These are phyloP conservation scores for Lipomyces spencermartinsiae DNA, from an alignment of 805 yeast species.

Conservation along the genomic window DNA sequence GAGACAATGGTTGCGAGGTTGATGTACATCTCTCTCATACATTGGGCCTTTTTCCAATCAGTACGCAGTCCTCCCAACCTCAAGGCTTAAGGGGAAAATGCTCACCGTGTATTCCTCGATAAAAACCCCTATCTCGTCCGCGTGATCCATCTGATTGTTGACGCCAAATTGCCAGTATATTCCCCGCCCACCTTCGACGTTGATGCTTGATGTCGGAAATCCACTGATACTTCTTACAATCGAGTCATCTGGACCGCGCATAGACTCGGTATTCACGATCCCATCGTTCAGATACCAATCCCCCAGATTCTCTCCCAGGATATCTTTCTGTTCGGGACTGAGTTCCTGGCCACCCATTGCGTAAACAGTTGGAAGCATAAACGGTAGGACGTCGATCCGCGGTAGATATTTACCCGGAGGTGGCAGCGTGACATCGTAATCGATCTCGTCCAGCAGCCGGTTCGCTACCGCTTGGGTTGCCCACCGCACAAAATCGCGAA, in stretches of 20 bases:
- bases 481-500: neutral
- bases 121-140: neutral
- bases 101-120: neutral
- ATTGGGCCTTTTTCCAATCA: too few relatives aligned
- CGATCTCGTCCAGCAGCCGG: neutral
- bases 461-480: neutral
- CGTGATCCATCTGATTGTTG: conserved; percentile 2
- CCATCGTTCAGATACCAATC: conserved; percentile 7
- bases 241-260: conserved; percentile 4
- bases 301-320: neutral
- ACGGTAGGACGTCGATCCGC: conserved; percentile 5
- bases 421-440: conserved; percentile 2
- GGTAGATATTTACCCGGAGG: conserved; percentile 2
- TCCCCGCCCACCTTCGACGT: neutral
- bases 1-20: too few relatives aligned
- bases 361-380: neutral
- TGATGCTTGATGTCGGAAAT: neutral
- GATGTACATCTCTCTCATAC: too few relatives aligned
- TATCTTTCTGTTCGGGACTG: neutral
- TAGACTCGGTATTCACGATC: conserved; percentile 5
- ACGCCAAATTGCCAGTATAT: conserved; percentile 3
- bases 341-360: conserved; percentile 2
- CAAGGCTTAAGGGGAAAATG: too few relatives aligned
- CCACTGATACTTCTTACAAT: neutral
- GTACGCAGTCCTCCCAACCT: too few relatives aligned